These are phyloP conservation scores for Neurospora tetrasperma DNA, from an alignment of 495 filamentous ascomycete species.

Conservation along the genomic window DNA sequence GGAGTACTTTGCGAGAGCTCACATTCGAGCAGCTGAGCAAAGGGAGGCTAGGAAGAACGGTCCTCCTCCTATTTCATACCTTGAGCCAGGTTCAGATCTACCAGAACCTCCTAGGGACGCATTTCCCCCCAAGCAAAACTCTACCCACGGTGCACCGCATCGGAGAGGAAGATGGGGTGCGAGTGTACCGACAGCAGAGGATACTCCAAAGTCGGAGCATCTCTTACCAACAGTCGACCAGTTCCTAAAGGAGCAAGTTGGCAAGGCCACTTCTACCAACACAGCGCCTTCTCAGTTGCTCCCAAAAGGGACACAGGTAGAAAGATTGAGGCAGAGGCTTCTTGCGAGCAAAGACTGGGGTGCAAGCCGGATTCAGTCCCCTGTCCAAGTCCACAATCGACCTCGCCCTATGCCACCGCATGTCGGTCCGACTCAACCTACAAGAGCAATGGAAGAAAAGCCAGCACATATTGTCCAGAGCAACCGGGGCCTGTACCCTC, in stretches of 20 bases:
- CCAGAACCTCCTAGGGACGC: slow-evolving; percentile 4
- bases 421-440: not conserved
- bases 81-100: not conserved
- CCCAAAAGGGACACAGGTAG: not conserved
- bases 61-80: slow-evolving; percentile 4
- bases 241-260: slow-evolving; percentile 10
- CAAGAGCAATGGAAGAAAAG: not conserved
- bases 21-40: slow-evolving; percentile 13
- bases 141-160: not conserved
- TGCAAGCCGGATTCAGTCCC: slow-evolving; percentile 1
- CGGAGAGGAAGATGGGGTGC: not conserved
- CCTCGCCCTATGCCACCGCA: not conserved
- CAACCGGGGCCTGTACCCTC: not conserved
- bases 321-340: slow-evolving; percentile 12
- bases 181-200: not conserved
- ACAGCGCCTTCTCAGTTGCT: not conserved
- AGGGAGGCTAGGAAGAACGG: slow-evolving; percentile 8
- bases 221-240: slow-evolving; percentile 9
- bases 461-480: slow-evolving; percentile 3
- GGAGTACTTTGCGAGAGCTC: slow-evolving; percentile 32
- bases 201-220: not conserved
- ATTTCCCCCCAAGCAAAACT: not conserved
- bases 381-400: not conserved
- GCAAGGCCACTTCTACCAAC: not conserved
- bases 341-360: slow-evolving; percentile 17